phyloP scores from a whole-genome alignment of 345 rosid species.

The Moricandia arvensis region DNA sequence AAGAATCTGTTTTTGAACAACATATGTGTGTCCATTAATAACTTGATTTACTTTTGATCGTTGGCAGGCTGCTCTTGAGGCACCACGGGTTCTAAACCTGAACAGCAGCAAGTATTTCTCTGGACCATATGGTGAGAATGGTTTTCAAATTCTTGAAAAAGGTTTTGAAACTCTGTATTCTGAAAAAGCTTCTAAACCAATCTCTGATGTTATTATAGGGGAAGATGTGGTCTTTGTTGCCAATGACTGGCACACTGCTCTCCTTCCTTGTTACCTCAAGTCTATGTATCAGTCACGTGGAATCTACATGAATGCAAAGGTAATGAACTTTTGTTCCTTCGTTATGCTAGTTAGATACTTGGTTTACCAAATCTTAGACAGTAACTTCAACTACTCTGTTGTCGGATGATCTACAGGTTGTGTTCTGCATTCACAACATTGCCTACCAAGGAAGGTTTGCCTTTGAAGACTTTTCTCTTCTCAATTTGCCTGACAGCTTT shows the following conservation, averaged over 20 bases:
- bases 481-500: conserved; percentile 68
- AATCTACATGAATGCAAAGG: conserved; percentile 76
- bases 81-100: conserved; percentile 74
- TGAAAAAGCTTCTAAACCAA: background rate
- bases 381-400: conserved; percentile 1
- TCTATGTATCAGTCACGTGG: conserved; percentile 67
- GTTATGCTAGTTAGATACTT: background rate
- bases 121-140: conserved; percentile 77
- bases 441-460: conserved; percentile 89
- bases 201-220: conserved; percentile 47
- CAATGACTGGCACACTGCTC: conserved; percentile 97
- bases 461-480: conserved; percentile 62
- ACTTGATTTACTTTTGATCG: conserved; percentile 14
- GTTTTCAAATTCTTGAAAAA: background rate
- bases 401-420: conserved; percentile 53
- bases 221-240: conserved; percentile 82
- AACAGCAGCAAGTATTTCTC: conserved; percentile 57
- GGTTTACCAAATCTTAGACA: background rate
- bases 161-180: background rate
- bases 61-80: conserved; percentile 89
- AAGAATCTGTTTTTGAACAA: conserved; percentile 3
- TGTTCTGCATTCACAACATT: conserved; percentile 93
- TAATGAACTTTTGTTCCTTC: conserved; percentile 19
- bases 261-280: conserved; percentile 83
- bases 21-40: background rate